Base-by-base conservation (phyloP, 2,329 filamentous ascomycete genomes). In the Pestalotiopsis sp. region DNA sequence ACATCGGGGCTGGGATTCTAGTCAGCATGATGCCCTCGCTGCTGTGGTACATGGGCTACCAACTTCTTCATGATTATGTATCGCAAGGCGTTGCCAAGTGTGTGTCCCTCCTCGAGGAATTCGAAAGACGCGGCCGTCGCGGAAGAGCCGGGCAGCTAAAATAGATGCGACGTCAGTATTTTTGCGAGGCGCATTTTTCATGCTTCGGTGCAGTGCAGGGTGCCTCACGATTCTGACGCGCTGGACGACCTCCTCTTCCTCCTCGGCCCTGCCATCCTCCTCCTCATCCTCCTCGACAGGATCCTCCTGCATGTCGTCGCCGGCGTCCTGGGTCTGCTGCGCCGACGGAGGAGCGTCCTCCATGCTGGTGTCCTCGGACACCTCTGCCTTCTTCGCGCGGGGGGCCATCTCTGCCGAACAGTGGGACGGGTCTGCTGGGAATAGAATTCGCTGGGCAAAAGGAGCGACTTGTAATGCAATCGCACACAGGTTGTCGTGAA, bases 41-140 rank as follows among this genome's bases (percentile, higher is more conserved):
- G 4, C 45, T 61, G n/a, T 55, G 31, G 23, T 55, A 55, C 7
- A 65, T 14, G 12, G n/a, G 12, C 38, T 61, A 78, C 89, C 72
- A 84, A 98, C 95, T 99, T 99, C 83, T 98, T 98, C 93, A 97
- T 98, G 76, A 99, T 97, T 71, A 98, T 92, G 79, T 95, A 98
- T 76, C 96, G 89, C 74, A 99, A 83, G 11, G 95, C 94, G 81
- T 99, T 99, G 36, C 96, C 96, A 65, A 99, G 85, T 0, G 96
- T 99, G 81, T 99, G 96, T 58, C 97, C 94, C 83, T 99, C 96
- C 60, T 93, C 91, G 69, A 93, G 90, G 76, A 99, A 97, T 79
- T 98, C 93, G 79, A 98, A 99, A 17, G 94, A 97, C 38, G 96
- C 96, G 4, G 95, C 95, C 9, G 92, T 95, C 64, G 95, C 92